Percentiles rank a stretch among this genome's conserved stretches.
phyloP scores from a whole-genome alignment of 176 grass and related monocot genomes.

The Rhynchospora breviuscula region DNA sequence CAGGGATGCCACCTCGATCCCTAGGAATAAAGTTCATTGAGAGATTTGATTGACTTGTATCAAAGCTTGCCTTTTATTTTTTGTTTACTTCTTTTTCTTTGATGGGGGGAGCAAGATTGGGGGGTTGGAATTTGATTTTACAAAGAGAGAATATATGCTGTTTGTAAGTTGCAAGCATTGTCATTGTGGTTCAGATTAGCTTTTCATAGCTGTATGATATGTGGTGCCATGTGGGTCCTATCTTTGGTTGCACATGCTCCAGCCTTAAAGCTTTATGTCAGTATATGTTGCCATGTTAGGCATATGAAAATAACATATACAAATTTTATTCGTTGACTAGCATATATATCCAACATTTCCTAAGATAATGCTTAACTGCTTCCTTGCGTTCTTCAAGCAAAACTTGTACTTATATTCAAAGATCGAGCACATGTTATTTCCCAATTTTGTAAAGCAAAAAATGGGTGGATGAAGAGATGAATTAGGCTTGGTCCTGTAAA shows the following conservation, averaged over 20 bases:
- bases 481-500: neutral
- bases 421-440: constrained; percentile 11
- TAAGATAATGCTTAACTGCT: neutral
- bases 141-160: constrained; percentile 24
- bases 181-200: constrained; percentile 15
- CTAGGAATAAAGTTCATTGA: constrained; percentile 22
- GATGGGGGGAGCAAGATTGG: neutral
- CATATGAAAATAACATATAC: too few species aligned
- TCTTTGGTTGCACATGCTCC: constrained; percentile 25
- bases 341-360: neutral
- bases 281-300: constrained; percentile 19
- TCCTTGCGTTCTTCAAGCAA: neutral
- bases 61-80: constrained; percentile 9
- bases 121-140: constrained; percentile 9
- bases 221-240: constrained; percentile 22
- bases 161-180: constrained; percentile 26
- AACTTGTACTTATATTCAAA: neutral
- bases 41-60: constrained; percentile 22
- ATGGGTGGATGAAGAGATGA: neutral
- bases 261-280: neutral
- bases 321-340: neutral
- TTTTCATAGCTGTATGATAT: constrained; percentile 18
- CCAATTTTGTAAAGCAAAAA: neutral
- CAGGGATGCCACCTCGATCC: constrained; percentile 21
- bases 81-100: neutral